phyloP scores from a whole-genome alignment of 1,139 yeast genomes.

The Kluyveromyces sp. region DNA sequence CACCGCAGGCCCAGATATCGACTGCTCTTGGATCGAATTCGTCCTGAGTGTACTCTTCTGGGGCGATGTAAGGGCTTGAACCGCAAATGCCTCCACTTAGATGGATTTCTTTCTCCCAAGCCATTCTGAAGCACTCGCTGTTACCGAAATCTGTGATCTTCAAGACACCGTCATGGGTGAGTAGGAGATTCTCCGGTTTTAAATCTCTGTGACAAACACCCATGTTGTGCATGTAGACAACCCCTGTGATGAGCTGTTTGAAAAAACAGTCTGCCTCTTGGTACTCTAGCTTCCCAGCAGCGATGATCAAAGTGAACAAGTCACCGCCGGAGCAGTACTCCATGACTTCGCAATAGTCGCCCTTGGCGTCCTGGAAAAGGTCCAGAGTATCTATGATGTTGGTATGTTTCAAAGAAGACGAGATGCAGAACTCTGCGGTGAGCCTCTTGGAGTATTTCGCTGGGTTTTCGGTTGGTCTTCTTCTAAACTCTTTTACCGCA shows the following conservation, averaged over 20 bases:
- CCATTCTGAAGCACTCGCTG: conserved; percentile 92
- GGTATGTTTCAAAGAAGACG: conserved; percentile 68
- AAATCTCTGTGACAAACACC: conserved; percentile 94
- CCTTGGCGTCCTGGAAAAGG: conserved; percentile 79
- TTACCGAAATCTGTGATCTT: conserved; percentile 95
- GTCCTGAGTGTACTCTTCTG: conserved; percentile 73
- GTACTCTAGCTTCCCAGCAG: conserved; percentile 75
- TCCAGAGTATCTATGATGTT: conserved; percentile 85
- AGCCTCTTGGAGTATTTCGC: conserved; percentile 61
- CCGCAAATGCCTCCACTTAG: conserved; percentile 80
- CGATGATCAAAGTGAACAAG: conserved; percentile 73
- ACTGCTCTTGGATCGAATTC: conserved; percentile 88
- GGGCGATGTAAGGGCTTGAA: conserved; percentile 90
- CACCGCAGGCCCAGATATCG: conserved; percentile 96
- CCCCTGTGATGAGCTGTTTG: conserved; percentile 85
- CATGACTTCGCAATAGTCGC: conserved; percentile 94
- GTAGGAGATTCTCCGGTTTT: conserved; percentile 83
- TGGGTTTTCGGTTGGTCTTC: conserved; percentile 47
- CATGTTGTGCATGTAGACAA: conserved; percentile 93
- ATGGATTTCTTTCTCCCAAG: conserved; percentile 89
- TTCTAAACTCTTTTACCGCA: conserved; percentile 78
- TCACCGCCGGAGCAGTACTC: conserved; percentile 96
- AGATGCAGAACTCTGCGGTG: conserved; percentile 78
- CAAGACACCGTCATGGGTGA: conserved; percentile 71
- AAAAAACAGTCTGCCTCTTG: conserved; percentile 93